A percentile compares a stretch with the other conserved stretches of the same genome.
Conservation (phyloP, 1,284 basidiomycete genomes). For the Ustilago lituana region DNA sequence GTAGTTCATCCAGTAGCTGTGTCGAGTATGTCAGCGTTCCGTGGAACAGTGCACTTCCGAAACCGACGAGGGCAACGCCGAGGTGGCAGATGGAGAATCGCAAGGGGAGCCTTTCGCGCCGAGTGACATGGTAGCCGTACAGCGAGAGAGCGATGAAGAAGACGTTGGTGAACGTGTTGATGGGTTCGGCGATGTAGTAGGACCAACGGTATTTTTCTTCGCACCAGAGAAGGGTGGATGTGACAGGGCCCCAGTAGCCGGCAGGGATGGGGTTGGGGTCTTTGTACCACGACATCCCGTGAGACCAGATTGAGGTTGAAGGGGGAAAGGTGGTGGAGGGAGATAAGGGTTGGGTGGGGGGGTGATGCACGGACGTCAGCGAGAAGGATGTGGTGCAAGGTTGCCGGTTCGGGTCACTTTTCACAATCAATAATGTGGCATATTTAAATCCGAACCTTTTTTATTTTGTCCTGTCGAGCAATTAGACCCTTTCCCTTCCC, state of each 20-base stretch:
- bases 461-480: too few relatives aligned
- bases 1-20: slow-evolving; percentile 65
- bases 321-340: background rate
- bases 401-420: too few relatives aligned
- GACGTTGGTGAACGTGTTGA: slow-evolving; percentile 68
- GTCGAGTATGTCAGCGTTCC: slow-evolving; percentile 62
- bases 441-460: too few relatives aligned
- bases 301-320: too few relatives aligned
- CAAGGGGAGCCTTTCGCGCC: slow-evolving; percentile 40
- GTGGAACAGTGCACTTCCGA: slow-evolving; percentile 62
- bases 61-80: slow-evolving; percentile 56
- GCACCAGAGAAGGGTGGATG: slow-evolving; percentile 62
- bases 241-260: slow-evolving; percentile 63
- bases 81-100: slow-evolving; percentile 52
- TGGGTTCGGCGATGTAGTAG: slow-evolving; percentile 61
- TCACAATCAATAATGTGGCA: too few relatives aligned
- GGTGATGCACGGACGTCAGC: too few relatives aligned
- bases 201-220: slow-evolving; percentile 61
- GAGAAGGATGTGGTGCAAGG: too few relatives aligned
- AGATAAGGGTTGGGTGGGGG: too few relatives aligned
- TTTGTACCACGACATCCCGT: slow-evolving; percentile 40
- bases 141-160: slow-evolving; percentile 69
- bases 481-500: too few relatives aligned
- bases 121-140: slow-evolving; percentile 61
- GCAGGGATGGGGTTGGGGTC: slow-evolving; percentile 16